Percentiles rank a stretch among this genome's conserved stretches.
Evolutionary conservation across 2,329 filamentous ascomycete species (phyloP).

Genomic region (Thelonectria blattea): DNA sequence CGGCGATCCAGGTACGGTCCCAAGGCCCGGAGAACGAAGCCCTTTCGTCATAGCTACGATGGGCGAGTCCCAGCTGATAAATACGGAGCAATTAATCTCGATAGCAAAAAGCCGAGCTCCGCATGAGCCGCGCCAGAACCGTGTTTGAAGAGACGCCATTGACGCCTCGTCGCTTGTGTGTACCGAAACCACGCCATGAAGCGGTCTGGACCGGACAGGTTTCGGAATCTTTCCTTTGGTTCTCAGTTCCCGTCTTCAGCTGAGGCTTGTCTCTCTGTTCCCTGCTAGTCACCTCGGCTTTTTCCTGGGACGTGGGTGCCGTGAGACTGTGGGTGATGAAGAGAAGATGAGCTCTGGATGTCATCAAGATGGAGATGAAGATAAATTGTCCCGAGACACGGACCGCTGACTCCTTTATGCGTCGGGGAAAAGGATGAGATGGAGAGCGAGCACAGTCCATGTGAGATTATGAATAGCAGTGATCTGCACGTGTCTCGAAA

Average conservation of each 20-base stretch:
- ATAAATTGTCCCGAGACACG: slow-evolving; percentile 8
- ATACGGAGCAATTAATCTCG: neutral
- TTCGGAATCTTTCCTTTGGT: neutral
- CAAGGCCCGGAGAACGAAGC: too few relatives aligned
- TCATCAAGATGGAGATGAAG: neutral
- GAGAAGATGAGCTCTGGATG: neutral
- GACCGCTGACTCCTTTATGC: neutral
- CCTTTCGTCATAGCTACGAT: too few relatives aligned
- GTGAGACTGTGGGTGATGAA: too few relatives aligned
- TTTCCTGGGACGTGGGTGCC: too few relatives aligned
- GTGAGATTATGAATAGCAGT: neutral
- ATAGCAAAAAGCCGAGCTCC: neutral
- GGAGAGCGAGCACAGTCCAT: neutral
- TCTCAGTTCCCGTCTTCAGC: neutral
- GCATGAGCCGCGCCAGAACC: neutral
- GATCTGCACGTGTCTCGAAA: neutral
- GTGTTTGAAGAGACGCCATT: slow-evolving; percentile 1
- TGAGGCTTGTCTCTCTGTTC: neutral
- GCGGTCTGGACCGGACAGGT: slow-evolving; percentile 5
- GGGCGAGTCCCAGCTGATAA: too few relatives aligned
- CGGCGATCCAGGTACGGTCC: neutral
- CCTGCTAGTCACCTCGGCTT: neutral
- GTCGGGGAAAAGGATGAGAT: neutral
- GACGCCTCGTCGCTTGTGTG: neutral
- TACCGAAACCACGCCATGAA: slow-evolving; percentile 12